These are phyloP conservation scores for Sporothrix dimorphospora DNA, from an alignment of 2,329 filamentous ascomycete species.

Conservation along the genomic window DNA sequence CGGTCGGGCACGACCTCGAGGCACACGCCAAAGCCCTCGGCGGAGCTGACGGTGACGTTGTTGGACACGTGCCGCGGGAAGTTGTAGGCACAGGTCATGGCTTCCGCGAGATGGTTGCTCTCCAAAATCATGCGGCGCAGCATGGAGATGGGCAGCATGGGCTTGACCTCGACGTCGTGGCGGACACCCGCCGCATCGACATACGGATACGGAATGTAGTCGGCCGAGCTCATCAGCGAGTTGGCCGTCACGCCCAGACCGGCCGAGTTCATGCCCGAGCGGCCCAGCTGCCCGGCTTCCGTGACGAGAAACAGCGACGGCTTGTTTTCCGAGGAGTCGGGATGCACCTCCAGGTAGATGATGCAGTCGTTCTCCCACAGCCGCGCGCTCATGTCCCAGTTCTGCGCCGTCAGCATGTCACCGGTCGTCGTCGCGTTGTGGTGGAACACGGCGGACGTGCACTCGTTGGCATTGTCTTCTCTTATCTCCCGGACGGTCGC, in stretches of 20 bases:
- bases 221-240: slow-evolving; percentile 36
- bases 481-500: no score
- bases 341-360: slow-evolving; percentile 39
- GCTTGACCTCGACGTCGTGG: slow-evolving; percentile 27
- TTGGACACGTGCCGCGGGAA: slow-evolving; percentile 38
- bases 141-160: slow-evolving; percentile 35
- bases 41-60: slow-evolving; percentile 36
- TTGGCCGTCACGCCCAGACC: slow-evolving; percentile 39
- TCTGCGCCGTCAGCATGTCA: slow-evolving; percentile 30
- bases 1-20: slow-evolving; percentile 37
- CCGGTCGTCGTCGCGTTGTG: slow-evolving; percentile 22
- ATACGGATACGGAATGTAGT: slow-evolving; percentile 34
- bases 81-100: slow-evolving; percentile 27
- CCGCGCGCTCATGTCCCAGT: slow-evolving; percentile 34
- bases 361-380: slow-evolving; percentile 35
- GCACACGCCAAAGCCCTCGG: slow-evolving; percentile 34
- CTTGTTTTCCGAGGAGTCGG: slow-evolving; percentile 30
- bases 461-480: slow-evolving; percentile 29
- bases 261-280: slow-evolving; percentile 38
- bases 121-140: slow-evolving; percentile 37
- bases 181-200: slow-evolving; percentile 10
- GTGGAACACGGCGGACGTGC: slow-evolving; percentile 32
- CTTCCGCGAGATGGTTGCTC: slow-evolving; percentile 33
- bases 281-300: slow-evolving; percentile 40
- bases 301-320: slow-evolving; percentile 38